Base-by-base conservation (phyloP, 805 yeast species). In the Cyberlindnera meyerae region DNA sequence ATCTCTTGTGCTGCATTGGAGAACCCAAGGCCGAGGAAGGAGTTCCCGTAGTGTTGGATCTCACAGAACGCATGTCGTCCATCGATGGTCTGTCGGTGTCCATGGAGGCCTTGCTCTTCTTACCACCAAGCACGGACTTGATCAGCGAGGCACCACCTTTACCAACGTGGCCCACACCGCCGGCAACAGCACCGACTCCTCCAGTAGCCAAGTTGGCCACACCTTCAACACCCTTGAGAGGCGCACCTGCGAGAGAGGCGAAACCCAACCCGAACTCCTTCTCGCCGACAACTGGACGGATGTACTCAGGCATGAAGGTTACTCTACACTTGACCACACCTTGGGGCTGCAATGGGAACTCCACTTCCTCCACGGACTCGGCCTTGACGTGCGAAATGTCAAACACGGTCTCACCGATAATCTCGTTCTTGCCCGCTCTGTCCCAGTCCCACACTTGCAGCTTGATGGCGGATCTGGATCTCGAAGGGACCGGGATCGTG, bases 361-460 rank as follows among this genome's bases (percentile, higher is more conserved):
- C 63, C 48, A 79, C 66, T 11, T 66, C 63, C 25, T 72, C 65
- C 11, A 68, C 50, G 27, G 67, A 55, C 18, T 60, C 60, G 2
- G 79, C 72, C n/a, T 63, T 64, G 27, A 83, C 47, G 3, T 65
- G 42, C 1, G 73, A 58, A 13, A 79, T 56, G 47, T 80, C 80
- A 24, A 83, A 44, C 2, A 43, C 45, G 7, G 70, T 72, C 24
- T 59, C 49, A 29, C 89, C 89, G 34, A 84, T 57, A 17, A 68
- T 54, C 44, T 77, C 83, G 58, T 79, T 76, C 34, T 70, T 73
- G 44, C 85, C 89, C 17, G 88, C 73, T 54, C 81, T 68, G 60
- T 84, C 93, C 90, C 90, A 84, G 58, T 84, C 93, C 51, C 62
- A 73, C 13, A 79, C 75, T 30, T 70, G 71, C 17, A 79, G 47